Percentiles rank a stretch among this genome's conserved stretches.
phyloP scores from a whole-genome alignment of 768 basidiomycete genomes.

The Hypholoma sublateritium region DNA sequence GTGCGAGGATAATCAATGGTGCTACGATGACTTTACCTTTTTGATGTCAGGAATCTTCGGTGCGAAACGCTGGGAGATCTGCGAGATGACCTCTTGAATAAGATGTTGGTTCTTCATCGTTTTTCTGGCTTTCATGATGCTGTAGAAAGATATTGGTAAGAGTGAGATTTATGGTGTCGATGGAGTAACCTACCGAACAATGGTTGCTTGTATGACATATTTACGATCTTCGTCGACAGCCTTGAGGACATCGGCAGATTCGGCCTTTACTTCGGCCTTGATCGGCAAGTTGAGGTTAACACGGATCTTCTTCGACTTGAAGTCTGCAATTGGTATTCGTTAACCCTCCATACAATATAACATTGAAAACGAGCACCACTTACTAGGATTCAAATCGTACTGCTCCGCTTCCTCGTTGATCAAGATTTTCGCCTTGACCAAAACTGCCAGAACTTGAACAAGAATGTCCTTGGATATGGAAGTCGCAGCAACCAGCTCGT shows the following conservation, averaged over 20 bases:
- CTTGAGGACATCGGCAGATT: conserved; percentile 86
- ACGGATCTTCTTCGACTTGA: conserved; percentile 93
- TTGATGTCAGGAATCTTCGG: conserved; percentile 97
- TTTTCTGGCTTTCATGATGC: conserved; percentile 95
- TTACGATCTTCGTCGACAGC: conserved; percentile 97
- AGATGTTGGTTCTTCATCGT: conserved; percentile 92
- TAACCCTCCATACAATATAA: background rate
- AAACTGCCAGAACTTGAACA: conserved; percentile 64
- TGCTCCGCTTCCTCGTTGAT: conserved; percentile 86
- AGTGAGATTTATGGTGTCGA: background rate
- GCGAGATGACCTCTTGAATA: conserved; percentile 88
- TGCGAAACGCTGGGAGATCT: conserved; percentile 84
- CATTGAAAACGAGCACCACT: conserved; percentile 13
- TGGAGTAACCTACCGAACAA: conserved; percentile 60
- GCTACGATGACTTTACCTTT: conserved; percentile 51
- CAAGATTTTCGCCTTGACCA: conserved; percentile 88
- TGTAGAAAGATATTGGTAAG: conserved; percentile 24
- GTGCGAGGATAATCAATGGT: background rate
- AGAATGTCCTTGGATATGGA: conserved; percentile 79
- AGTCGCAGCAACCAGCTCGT: conserved; percentile 80
- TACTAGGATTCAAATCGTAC: conserved; percentile 87
- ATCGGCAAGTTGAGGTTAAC: conserved; percentile 91
- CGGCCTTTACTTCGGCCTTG: conserved; percentile 92
- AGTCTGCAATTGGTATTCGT: conserved; percentile 48
- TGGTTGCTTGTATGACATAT: conserved; percentile 93